Base-by-base conservation (phyloP, 1,284 basidiomycete genomes). In the Polyporus tsugae region DNA sequence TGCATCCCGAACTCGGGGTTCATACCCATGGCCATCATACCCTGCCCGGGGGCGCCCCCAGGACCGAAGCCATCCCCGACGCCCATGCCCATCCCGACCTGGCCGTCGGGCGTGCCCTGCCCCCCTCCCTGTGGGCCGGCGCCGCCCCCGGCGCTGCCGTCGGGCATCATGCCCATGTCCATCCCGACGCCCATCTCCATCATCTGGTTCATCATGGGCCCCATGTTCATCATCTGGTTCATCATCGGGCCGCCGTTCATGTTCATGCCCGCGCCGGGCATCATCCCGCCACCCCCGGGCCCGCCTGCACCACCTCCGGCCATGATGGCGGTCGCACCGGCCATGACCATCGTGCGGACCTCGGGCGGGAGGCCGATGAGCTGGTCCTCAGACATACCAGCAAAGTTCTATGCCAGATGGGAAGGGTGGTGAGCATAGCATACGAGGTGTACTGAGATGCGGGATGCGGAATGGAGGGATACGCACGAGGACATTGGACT, bases 381-480 rank as follows among this genome's bases (percentile, higher is more conserved):
- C 74, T 95, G 93, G 65, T 95, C 93, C 78, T 95, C 93, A 29
- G 87, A 86, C 89, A 95, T 91, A 11, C 89, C 92, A 1, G 93
- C 84, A 76, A 94, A 93, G 77, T 90, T 93, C 93, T 94, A 70
- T 35, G n/a, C 38, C 39, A 29, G 39, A 6, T 2, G 46, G 61
- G 52, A 67, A 35, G 29, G 62, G 22, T 38, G 66, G 49, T n/a
- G 57, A 9, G 62, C 65, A n/a, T 0, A 49, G 22, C 46, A 55
- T 6, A 19, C 15, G 22, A 3, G 46, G 7, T 25, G 22, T 9
- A 53, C 52, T 46, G 4, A 10, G 15, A 46, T n/a, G 44, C 0
- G 22, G 7, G 22, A 13, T 25, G 46, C 5, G 22, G 22, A 49
- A 25, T 11, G 22, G 11, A n/a, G 57, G 46, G 57, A 19, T 36